Percentiles rank a stretch among this genome's conserved stretches.
phyloP scores from a whole-genome alignment of 805 yeast genomes.

The Myxozyma neglecta region DNA sequence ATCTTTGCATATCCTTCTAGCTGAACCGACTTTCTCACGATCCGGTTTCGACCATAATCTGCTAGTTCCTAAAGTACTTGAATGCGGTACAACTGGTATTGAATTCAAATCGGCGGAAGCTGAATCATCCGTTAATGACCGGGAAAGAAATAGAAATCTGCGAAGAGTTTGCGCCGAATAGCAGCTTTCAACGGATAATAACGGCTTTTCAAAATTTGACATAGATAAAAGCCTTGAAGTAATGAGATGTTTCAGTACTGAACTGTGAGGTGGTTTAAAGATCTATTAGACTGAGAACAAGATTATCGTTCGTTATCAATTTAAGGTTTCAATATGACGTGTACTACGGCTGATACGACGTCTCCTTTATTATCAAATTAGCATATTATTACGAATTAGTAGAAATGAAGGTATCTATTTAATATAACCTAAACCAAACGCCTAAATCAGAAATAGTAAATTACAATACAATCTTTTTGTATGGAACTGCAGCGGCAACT shows the following conservation, averaged over 20 bases:
- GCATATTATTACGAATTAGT: no score
- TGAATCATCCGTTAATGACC: constrained; percentile 24
- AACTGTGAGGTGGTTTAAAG: no score
- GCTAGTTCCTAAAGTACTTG: constrained; percentile 3
- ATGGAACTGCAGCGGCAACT: background rate
- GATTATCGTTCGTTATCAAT: no score
- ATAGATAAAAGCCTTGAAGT: background rate
- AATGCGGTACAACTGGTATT: constrained; percentile 6
- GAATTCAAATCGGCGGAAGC: constrained; percentile 26
- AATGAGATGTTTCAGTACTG: no score
- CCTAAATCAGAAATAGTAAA: background rate
- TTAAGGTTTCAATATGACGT: no score
- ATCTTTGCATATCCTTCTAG: constrained; percentile 13
- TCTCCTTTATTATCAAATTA: no score
- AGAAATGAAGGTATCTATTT: no score
- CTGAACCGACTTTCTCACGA: constrained; percentile 11
- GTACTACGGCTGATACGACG: no score
- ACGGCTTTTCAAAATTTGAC: constrained; percentile 11
- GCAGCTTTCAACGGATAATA: constrained; percentile 18
- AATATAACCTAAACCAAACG: background rate
- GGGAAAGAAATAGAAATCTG: constrained; percentile 21
- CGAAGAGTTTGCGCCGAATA: constrained; percentile 24
- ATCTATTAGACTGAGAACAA: no score
- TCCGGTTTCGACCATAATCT: constrained; percentile 19
- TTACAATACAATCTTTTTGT: background rate